These are phyloP conservation scores for Phytopythium ostracodes DNA, from an alignment of 352 stramenopile species.

Conservation along the genomic window DNA sequence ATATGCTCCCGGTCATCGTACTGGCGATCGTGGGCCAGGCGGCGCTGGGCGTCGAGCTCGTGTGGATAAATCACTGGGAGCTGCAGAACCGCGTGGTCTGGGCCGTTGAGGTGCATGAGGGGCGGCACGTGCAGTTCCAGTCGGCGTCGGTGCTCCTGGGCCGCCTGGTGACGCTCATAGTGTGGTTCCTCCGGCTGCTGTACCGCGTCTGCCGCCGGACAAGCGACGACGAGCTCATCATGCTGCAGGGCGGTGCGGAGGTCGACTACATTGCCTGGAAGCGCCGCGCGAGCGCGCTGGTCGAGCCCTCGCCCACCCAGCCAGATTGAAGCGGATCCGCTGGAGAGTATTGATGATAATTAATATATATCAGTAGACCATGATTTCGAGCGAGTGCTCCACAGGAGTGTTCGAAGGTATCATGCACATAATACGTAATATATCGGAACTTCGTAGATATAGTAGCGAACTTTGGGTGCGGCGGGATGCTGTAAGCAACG, in stretches of 20 bases:
- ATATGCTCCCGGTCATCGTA: background rate
- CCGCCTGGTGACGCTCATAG: conserved; percentile 2
- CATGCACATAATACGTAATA: no score
- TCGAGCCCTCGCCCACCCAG: no score
- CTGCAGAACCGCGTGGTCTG: conserved; percentile 5
- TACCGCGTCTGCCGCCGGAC: background rate
- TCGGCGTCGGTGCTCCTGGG: conserved; percentile 1
- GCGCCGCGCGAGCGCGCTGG: background rate
- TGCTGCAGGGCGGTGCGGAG: conserved; percentile 1
- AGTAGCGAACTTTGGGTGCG: background rate
- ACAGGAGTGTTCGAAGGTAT: no score
- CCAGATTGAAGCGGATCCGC: no score
- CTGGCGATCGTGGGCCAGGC: conserved; percentile 2
- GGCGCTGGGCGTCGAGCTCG: background rate
- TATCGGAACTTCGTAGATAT: no score
- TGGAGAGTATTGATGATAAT: no score
- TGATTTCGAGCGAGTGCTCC: no score
- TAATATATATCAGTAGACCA: no score
- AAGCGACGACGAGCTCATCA: conserved; percentile 2
- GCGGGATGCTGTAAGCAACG: background rate
- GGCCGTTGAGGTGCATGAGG: background rate
- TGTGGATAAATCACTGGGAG: background rate
- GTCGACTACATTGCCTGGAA: conserved; percentile 5
- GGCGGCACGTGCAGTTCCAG: background rate
- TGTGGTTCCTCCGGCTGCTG: conserved; percentile 4